Conservation (phyloP, 768 basidiomycete genomes). For the Serendipita sp. region DNA sequence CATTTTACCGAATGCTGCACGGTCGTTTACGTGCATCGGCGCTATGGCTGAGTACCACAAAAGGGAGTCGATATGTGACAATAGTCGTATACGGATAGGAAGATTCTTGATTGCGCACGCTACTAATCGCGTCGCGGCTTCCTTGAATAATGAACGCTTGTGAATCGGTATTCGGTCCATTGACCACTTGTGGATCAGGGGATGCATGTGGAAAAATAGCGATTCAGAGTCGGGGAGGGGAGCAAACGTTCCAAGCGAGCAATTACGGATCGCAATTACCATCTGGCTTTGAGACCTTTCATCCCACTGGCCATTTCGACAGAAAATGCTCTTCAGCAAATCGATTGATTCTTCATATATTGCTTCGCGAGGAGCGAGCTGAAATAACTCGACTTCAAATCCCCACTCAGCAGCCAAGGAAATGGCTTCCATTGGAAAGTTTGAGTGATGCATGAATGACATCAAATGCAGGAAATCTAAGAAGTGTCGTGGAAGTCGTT, state of each 20-base stretch:
- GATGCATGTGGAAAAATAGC: background rate
- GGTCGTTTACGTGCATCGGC: background rate
- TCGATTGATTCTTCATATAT: background rate
- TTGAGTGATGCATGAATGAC: background rate
- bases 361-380: background rate
- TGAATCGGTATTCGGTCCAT: background rate
- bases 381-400: background rate
- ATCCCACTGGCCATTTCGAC: no score
- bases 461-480: background rate
- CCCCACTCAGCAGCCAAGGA: background rate
- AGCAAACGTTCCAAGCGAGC: no score
- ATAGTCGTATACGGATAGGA: background rate
- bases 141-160: background rate
- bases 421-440: background rate
- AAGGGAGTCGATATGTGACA: background rate
- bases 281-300: no score
- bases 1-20: background rate
- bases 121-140: background rate
- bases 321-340: background rate
- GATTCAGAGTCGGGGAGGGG: no score
- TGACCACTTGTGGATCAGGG: background rate
- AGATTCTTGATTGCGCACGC: background rate
- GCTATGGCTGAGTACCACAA: background rate
- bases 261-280: no score
- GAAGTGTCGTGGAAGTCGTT: background rate